Evolutionary conservation across 768 basidiomycete species (phyloP), one percentile per base, ranked within the genome.

Genomic region (Rhizopogon sp.): DNA sequence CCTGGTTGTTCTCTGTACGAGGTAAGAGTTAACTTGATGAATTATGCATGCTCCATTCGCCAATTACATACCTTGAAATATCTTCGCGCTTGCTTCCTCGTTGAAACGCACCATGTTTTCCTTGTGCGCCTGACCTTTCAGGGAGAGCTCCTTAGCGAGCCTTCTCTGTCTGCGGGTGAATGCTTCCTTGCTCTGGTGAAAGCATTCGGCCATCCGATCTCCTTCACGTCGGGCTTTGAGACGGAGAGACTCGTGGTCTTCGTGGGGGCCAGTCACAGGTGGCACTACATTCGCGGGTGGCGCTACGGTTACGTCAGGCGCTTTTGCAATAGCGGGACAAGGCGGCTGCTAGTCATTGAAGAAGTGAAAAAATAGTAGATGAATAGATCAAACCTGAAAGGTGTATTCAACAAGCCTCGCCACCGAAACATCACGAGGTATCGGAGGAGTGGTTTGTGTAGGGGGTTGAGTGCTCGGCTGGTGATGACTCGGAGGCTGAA

Each of bases 11-110:
- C 2, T 58, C 54, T 46, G 13, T 20, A 52, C 22, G 29, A 20
- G 3, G 9, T 5, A 37, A 25, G 25, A 25, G 31, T 6, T 17
- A 16, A 37, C 10, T 8, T 20, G 16, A 9, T 13, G 6, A 11
- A 13, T 6, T 10, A 40, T 33, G 10, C 16, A 33, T 6, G 16
- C 4, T 43, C 47, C 10, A 11, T 31, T 4, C 6, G 50, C 83
- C 17, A 17, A 7, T 37, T 39, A 67, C 79, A 49, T 58, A 91
- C 90, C 84, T 43, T 71, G 66, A 66, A 84, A 96, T 56, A 95
- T 93, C 87, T 88, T 93, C 52, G 84, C 79, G 56, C 84, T 82
- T 3, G 92, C 93, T 67, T 90, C 70, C 59, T 76, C 77, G 68
- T 95, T 89, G 56, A 90, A 68, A 51, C 78, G 64, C 59, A 87